Conservation (phyloP, 192 early-diverging fungal genomes). For the Martensiomyces pterosporus region DNA sequence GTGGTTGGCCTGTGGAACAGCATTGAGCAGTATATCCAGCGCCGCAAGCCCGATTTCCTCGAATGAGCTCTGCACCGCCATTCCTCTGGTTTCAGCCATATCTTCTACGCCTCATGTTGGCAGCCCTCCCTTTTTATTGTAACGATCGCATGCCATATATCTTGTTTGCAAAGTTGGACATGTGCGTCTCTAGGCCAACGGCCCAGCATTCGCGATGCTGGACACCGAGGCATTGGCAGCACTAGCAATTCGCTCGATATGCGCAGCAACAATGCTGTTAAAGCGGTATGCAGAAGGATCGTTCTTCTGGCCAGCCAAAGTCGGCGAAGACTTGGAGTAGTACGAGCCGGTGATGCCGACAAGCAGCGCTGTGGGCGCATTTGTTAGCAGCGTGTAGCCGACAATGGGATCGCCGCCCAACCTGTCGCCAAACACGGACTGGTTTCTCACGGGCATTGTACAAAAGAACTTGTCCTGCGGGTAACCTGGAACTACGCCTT, state of each 20-base stretch:
- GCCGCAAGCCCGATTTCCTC: slow-evolving; percentile 36
- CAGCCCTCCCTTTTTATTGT: no score
- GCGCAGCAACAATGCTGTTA: slow-evolving; percentile 21
- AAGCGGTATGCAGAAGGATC: slow-evolving; percentile 38
- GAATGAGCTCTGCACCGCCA: no score
- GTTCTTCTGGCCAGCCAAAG: slow-evolving; percentile 19
- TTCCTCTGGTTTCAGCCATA: no score
- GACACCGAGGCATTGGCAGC: slow-evolving; percentile 13
- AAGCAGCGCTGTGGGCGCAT: slow-evolving; percentile 21
- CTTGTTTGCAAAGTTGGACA: neutral
- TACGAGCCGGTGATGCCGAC: slow-evolving; percentile 36
- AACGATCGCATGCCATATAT: no score
- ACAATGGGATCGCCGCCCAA: slow-evolving; percentile 46
- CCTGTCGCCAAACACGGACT: slow-evolving; percentile 26
- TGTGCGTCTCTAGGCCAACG: slow-evolving; percentile 2
- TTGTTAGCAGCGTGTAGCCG: slow-evolving; percentile 20
- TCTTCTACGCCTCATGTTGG: no score
- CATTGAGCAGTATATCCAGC: slow-evolving; percentile 39
- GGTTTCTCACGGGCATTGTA: slow-evolving; percentile 30
- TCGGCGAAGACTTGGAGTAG: slow-evolving; percentile 22
- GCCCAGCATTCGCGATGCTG: slow-evolving; percentile 19
- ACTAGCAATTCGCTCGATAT: slow-evolving; percentile 14
- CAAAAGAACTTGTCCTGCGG: slow-evolving; percentile 15
- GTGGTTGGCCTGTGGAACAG: slow-evolving; percentile 36
- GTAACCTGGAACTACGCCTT: slow-evolving; percentile 16